Percentiles rank a stretch among this genome's conserved stretches.
Evolutionary conservation across 1,284 basidiomycete species (phyloP).

Genomic region (Pholiota adiposa): DNA sequence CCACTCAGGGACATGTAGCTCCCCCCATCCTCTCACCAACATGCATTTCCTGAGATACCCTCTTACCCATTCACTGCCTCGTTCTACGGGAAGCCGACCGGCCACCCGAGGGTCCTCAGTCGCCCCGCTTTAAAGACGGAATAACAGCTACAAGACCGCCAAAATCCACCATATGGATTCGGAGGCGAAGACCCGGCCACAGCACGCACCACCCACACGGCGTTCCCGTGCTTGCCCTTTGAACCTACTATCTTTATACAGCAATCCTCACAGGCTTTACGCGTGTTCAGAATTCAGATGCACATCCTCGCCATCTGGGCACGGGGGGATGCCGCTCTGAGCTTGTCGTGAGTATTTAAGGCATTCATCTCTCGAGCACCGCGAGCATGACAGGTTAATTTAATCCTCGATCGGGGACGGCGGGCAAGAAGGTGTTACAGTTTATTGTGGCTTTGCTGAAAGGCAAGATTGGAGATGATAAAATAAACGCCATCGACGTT

Average conservation of each 20-base stretch:
- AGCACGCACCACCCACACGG: background rate
- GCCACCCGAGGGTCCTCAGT: background rate
- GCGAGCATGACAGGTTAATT: background rate
- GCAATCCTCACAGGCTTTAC: constrained; percentile 8
- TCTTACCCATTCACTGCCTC: background rate
- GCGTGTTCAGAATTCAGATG: background rate
- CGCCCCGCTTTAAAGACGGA: constrained; percentile 2
- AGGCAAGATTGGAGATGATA: background rate
- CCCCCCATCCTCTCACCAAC: background rate
- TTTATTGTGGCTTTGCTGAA: background rate
- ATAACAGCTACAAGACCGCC: background rate
- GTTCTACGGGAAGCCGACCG: background rate
- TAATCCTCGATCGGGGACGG: background rate
- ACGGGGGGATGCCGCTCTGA: background rate
- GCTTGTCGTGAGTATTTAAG: background rate
- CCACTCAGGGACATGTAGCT: background rate
- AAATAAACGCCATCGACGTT: background rate
- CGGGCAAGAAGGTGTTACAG: background rate
- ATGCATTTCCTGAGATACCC: background rate
- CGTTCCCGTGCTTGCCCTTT: background rate
- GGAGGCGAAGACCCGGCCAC: background rate
- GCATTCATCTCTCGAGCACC: background rate
- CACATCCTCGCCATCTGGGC: background rate
- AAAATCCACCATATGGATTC: background rate
- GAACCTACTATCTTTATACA: constrained; percentile 9